phyloP scores from a whole-genome alignment of 73 alveolate species.

The Halteria grandinella region DNA sequence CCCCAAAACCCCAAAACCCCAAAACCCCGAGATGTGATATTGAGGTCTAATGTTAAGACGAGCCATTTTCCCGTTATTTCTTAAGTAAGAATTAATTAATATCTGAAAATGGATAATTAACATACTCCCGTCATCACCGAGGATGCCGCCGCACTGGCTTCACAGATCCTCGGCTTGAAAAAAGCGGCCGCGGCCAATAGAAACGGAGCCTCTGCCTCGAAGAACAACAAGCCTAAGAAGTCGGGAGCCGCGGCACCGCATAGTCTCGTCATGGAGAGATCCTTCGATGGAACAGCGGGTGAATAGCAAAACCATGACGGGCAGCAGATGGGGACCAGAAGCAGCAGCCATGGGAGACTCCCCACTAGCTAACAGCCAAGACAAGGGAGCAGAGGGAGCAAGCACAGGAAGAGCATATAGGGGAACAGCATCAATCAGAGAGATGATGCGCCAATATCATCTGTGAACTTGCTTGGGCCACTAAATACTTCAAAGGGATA shows the following conservation, averaged over 20 bases:
- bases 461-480: not conserved
- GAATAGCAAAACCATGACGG: not conserved
- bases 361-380: conserved; percentile 35
- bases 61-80: too few relatives aligned
- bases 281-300: too few relatives aligned
- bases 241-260: not conserved
- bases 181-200: conserved; percentile 40
- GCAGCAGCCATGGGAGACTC: conserved; percentile 39
- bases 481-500: not conserved
- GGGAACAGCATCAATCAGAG: conserved; percentile 3
- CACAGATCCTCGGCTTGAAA: conserved; percentile 19
- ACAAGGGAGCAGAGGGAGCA: conserved; percentile 45
- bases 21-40: too few relatives aligned
- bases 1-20: too few relatives aligned
- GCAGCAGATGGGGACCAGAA: conserved; percentile 26
- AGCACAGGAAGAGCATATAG: conserved; percentile 41
- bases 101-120: too few relatives aligned
- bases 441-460: conserved; percentile 8
- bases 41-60: too few relatives aligned
- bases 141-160: conserved; percentile 1
- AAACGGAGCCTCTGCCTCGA: not conserved
- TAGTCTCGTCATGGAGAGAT: not conserved
- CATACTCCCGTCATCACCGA: too few relatives aligned
- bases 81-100: too few relatives aligned
- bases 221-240: not conserved